Evolutionary conservation across 1,284 basidiomycete genomes (phyloP).

Genomic region (Cutaneotrichosporon sp.): DNA sequence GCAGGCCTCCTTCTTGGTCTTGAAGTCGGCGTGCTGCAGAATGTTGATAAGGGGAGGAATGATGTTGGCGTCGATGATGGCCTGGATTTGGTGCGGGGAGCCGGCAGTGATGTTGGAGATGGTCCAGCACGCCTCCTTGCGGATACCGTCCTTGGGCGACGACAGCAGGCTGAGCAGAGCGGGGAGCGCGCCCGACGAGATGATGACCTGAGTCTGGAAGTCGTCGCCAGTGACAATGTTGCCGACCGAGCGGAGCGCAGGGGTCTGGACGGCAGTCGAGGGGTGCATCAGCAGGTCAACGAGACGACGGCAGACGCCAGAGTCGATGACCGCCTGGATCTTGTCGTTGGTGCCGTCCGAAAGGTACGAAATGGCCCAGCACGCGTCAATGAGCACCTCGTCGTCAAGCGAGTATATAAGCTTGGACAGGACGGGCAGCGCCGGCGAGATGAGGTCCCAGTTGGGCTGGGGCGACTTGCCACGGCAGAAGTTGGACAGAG

Average conservation of each 20-base stretch:
- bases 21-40: conserved; percentile 95
- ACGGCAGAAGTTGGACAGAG: conserved; percentile 94
- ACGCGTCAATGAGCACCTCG: conserved; percentile 98
- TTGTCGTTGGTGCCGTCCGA: conserved; percentile 99
- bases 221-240: conserved; percentile 99
- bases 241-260: conserved; percentile 92
- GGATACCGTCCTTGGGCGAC: conserved; percentile 87
- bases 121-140: conserved; percentile 97
- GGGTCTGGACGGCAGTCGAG: conserved; percentile 98
- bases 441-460: conserved; percentile 92
- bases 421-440: conserved; percentile 91
- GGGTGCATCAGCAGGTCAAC: conserved; percentile 97
- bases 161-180: conserved; percentile 87
- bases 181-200: conserved; percentile 90
- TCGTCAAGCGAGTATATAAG: conserved; percentile 98
- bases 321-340: conserved; percentile 99
- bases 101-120: conserved; percentile 99
- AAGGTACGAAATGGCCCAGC: conserved; percentile 99
- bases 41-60: conserved; percentile 98
- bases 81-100: conserved; percentile 91
- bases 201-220: conserved; percentile 96
- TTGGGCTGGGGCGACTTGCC: conserved; percentile 94
- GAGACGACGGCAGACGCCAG: conserved; percentile 92
- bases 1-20: conserved; percentile 98
- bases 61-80: conserved; percentile 66